Evolutionary conservation across 2,329 filamentous ascomycete genomes (phyloP).

Genomic region (Ophiostoma australiae): DNA sequence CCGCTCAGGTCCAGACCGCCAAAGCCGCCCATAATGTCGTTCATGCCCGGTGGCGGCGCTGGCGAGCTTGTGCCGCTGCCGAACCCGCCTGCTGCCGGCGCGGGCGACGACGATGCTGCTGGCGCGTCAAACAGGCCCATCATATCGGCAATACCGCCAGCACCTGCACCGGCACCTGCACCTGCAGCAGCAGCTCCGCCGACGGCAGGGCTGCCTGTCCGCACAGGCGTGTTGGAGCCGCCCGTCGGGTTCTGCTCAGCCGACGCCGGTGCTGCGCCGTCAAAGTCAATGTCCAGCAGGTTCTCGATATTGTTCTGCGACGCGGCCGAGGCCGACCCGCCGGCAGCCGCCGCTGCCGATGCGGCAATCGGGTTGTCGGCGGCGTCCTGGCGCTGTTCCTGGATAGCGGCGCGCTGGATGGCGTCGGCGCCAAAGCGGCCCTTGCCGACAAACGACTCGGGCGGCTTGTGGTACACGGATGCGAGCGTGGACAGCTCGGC

Average conservation of each 20-base stretch:
- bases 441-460: slow-evolving; percentile 95
- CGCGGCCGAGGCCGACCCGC: slow-evolving; percentile 45
- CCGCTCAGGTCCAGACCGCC: slow-evolving; percentile 71
- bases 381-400: slow-evolving; percentile 89
- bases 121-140: slow-evolving; percentile 66
- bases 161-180: slow-evolving; percentile 31
- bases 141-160: slow-evolving; percentile 55
- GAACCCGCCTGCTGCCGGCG: background rate
- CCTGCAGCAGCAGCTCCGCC: slow-evolving; percentile 42
- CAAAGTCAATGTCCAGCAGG: slow-evolving; percentile 66
- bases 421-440: slow-evolving; percentile 90
- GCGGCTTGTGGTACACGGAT: slow-evolving; percentile 97
- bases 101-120: slow-evolving; percentile 36
- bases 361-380: slow-evolving; percentile 92
- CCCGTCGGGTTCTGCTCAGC: slow-evolving; percentile 50
- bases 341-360: slow-evolving; percentile 58
- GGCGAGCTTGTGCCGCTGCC: slow-evolving; percentile 31
- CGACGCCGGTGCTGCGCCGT: slow-evolving; percentile 87
- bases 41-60: slow-evolving; percentile 53
- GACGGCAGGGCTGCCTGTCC: slow-evolving; percentile 57
- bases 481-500: slow-evolving; percentile 88
- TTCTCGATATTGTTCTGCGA: slow-evolving; percentile 82
- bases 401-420: slow-evolving; percentile 90
- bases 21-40: slow-evolving; percentile 88
- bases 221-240: slow-evolving; percentile 59